A percentile compares a stretch with the other conserved stretches of the same genome.
Conservation (phyloP, 768 basidiomycete species). For the Macrolepiota fuliginosa region DNA sequence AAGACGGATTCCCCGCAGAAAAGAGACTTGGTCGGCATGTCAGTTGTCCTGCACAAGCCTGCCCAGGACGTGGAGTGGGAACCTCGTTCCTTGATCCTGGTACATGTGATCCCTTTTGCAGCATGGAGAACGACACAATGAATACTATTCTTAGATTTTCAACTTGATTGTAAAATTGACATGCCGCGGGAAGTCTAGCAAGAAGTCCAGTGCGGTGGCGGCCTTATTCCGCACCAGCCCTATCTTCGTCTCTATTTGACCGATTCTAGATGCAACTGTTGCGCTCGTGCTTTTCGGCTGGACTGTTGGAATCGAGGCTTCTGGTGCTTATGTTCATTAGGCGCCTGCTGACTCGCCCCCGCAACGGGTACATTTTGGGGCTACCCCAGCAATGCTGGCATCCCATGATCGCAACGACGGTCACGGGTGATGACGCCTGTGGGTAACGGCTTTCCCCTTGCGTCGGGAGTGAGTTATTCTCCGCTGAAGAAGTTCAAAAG, state of each 20-base stretch:
- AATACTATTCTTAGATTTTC: background rate
- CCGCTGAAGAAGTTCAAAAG: background rate
- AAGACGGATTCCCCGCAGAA: background rate
- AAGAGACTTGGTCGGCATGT: background rate
- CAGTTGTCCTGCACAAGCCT: background rate
- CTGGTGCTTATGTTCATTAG: background rate
- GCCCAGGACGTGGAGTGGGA: background rate
- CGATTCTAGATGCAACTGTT: background rate
- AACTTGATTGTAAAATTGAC: background rate
- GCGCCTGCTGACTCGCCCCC: background rate
- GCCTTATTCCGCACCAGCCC: background rate
- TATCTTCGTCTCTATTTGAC: too few species aligned
- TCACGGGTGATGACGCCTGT: constrained; percentile 8
- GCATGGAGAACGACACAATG: background rate
- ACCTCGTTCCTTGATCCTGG: background rate
- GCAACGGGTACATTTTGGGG: background rate
- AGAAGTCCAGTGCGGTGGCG: background rate
- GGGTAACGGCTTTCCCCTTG: constrained; percentile 7
- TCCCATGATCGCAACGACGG: background rate
- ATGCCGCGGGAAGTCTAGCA: background rate
- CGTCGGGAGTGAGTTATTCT: background rate
- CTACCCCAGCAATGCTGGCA: background rate
- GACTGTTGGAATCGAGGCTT: background rate
- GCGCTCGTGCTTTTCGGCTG: background rate
- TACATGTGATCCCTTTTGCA: background rate